phyloP scores from a whole-genome alignment of 352 stramenopile species.

The Sclerospora graminicola region DNA sequence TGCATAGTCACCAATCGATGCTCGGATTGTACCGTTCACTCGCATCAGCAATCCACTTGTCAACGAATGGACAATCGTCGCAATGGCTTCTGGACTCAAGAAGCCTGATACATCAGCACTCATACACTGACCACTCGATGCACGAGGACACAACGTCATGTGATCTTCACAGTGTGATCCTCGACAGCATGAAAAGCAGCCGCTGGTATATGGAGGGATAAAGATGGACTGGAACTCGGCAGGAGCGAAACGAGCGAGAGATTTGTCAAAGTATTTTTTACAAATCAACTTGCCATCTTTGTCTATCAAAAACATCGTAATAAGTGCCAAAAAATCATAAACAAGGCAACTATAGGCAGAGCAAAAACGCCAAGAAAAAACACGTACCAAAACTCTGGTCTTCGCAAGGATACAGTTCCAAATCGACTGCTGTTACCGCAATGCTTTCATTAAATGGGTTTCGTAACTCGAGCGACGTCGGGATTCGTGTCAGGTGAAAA shows the following conservation, averaged over 20 bases:
- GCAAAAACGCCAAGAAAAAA: too few species aligned
- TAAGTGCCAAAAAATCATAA: not conserved
- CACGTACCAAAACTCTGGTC: constrained; percentile 41
- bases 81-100: constrained; percentile 66
- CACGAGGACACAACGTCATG: constrained; percentile 49
- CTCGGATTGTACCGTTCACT: constrained; percentile 67
- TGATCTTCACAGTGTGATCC: constrained; percentile 39
- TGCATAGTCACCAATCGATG: constrained; percentile 54
- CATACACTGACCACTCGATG: constrained; percentile 49
- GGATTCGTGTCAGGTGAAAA: constrained; percentile 55
- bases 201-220: constrained; percentile 50
- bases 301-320: constrained; percentile 2
- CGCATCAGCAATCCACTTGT: constrained; percentile 68
- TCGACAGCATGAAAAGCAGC: constrained; percentile 77
- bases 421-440: constrained; percentile 48
- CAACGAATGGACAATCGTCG: constrained; percentile 56
- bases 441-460: constrained; percentile 80
- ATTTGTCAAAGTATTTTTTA: constrained; percentile 53
- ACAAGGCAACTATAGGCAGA: not conserved
- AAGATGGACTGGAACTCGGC: constrained; percentile 49
- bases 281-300: constrained; percentile 40
- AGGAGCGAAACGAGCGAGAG: constrained; percentile 63
- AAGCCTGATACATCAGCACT: constrained; percentile 51
- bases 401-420: constrained; percentile 71
- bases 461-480: constrained; percentile 58